Evolutionary conservation across 768 basidiomycete genomes (phyloP).

Genomic region (Candolleomyces efflorescens): DNA sequence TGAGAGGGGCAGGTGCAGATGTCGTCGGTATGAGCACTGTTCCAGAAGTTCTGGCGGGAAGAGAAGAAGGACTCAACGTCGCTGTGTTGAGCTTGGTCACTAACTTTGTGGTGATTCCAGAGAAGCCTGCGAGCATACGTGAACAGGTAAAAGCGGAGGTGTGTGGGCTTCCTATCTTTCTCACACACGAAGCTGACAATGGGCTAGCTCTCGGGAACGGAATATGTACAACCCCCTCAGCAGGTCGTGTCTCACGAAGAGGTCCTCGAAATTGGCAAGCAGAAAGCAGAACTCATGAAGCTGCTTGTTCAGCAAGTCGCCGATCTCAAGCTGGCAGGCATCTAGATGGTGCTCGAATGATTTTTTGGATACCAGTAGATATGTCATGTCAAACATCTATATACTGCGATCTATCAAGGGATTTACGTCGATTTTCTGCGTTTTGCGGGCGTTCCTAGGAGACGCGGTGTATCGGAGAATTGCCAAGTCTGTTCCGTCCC

Average conservation of each 20-base stretch:
- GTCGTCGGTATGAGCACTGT: constrained; percentile 96
- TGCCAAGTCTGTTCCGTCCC: background rate
- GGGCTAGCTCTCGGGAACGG: constrained; percentile 57
- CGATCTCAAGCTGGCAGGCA: constrained; percentile 14
- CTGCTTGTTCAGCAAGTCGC: constrained; percentile 65
- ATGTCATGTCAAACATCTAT: too few species aligned
- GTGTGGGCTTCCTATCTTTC: constrained; percentile 12
- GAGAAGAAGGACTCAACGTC: constrained; percentile 70
- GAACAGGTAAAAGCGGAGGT: constrained; percentile 80
- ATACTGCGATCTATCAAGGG: too few species aligned
- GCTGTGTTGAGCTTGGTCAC: constrained; percentile 83
- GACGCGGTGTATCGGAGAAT: too few species aligned
- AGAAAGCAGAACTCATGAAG: constrained; percentile 72
- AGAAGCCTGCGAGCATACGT: constrained; percentile 60
- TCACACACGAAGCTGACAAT: background rate
- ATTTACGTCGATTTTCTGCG: too few species aligned
- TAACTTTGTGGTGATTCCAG: constrained; percentile 76
- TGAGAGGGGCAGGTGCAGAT: constrained; percentile 72
- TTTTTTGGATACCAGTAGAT: background rate
- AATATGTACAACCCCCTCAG: constrained; percentile 33
- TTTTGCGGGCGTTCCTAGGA: too few species aligned
- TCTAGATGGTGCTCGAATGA: background rate
- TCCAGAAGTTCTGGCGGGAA: constrained; percentile 80
- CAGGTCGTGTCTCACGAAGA: constrained; percentile 74
- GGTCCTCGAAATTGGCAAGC: constrained; percentile 60